These are phyloP conservation scores for Cystobasidium sp. DNA, from an alignment of 1,284 basidiomycete genomes.

Conservation along the genomic window DNA sequence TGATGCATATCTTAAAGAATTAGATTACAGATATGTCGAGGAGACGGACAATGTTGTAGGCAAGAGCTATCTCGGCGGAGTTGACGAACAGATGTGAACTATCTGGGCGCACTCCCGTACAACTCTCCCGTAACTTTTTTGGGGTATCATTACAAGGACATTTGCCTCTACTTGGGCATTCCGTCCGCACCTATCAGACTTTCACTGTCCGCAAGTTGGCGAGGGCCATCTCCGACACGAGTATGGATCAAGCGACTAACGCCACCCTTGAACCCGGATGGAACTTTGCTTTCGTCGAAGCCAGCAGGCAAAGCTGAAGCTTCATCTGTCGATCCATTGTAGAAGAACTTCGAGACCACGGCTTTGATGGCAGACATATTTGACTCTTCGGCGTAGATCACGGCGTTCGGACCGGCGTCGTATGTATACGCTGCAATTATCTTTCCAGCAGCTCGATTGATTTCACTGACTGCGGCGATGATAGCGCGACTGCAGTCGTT, in stretches of 20 bases:
- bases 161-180: constrained; percentile 56
- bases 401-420: constrained; percentile 97
- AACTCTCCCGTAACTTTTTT: too few relatives aligned
- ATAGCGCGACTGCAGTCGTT: constrained; percentile 91
- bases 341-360: constrained; percentile 80
- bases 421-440: constrained; percentile 92
- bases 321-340: constrained; percentile 53
- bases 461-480: constrained; percentile 84
- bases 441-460: constrained; percentile 80
- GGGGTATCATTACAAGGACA: not conserved
- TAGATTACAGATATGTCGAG: constrained; percentile 88
- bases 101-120: too few relatives aligned
- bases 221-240: constrained; percentile 84
- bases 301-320: constrained; percentile 64
- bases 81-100: not conserved
- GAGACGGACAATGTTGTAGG: constrained; percentile 91
- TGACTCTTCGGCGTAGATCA: constrained; percentile 85
- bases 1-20: constrained; percentile 71
- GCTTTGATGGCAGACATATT: constrained; percentile 78
- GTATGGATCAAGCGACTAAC: constrained; percentile 91
- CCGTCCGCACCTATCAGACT: constrained; percentile 59
- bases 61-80: constrained; percentile 67
- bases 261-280: constrained; percentile 70
- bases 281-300: constrained; percentile 78
- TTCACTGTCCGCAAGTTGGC: constrained; percentile 59